phyloP scores from a whole-genome alignment of 192 early-diverging fungal species.

The Coemansia sp. region DNA sequence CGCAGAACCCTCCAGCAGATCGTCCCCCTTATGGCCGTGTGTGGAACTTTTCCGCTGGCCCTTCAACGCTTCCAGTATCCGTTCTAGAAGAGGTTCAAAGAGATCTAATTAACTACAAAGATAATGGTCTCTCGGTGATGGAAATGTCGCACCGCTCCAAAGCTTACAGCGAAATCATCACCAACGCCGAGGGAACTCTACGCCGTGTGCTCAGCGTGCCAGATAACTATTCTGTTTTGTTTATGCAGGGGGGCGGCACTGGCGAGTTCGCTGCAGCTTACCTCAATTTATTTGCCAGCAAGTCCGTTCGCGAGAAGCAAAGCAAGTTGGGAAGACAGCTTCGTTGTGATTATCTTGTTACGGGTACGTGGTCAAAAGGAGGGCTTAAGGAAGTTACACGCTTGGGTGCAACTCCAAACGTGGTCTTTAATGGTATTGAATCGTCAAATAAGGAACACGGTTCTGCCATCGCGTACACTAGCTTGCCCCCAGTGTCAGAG shows the following conservation, averaged over 20 bases:
- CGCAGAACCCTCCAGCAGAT: slow-evolving; percentile 14
- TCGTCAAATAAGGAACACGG: slow-evolving; percentile 34
- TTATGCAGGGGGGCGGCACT: slow-evolving; percentile 95
- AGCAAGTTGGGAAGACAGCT: slow-evolving; percentile 45
- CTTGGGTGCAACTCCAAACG: slow-evolving; percentile 78
- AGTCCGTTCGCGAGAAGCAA: slow-evolving; percentile 48
- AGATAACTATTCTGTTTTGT: slow-evolving; percentile 85
- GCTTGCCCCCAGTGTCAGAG: slow-evolving; percentile 58
- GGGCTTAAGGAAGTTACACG: slow-evolving; percentile 81
- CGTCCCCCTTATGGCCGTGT: slow-evolving; percentile 44
- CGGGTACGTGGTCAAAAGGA: slow-evolving; percentile 88
- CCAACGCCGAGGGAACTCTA: slow-evolving; percentile 72
- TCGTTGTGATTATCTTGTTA: slow-evolving; percentile 86
- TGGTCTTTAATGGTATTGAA: slow-evolving; percentile 73
- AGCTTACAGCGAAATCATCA: slow-evolving; percentile 75
- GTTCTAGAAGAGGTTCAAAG: slow-evolving; percentile 83
- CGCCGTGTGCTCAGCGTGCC: slow-evolving; percentile 77
- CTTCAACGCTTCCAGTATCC: slow-evolving; percentile 78
- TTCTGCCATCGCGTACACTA: slow-evolving; percentile 46
- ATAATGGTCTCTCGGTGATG: slow-evolving; percentile 88
- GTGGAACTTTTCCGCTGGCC: slow-evolving; percentile 89
- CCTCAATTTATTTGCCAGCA: slow-evolving; percentile 82
- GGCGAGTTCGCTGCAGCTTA: slow-evolving; percentile 89
- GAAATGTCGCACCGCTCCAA: slow-evolving; percentile 94
- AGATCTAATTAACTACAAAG: slow-evolving; percentile 81